These are phyloP conservation scores for Tricholoma saponaceum DNA, from an alignment of 768 basidiomycete species.

Conservation along the genomic window DNA sequence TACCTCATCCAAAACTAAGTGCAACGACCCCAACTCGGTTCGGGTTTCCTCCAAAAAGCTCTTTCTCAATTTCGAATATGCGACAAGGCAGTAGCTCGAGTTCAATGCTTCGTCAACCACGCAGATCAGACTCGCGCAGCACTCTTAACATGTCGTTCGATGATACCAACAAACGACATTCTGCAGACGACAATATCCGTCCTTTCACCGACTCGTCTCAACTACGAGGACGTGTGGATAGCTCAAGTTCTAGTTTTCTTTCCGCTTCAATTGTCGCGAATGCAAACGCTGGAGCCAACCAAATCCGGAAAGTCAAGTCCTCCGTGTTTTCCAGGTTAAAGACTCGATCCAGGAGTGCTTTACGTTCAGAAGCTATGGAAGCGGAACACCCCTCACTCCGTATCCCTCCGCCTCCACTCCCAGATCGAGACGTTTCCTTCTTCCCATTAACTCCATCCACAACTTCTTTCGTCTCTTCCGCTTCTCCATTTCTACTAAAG, in stretches of 20 bases:
- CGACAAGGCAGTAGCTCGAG: slow-evolving; percentile 16
- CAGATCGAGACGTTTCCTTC: slow-evolving; percentile 18
- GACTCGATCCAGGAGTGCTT: slow-evolving; percentile 33
- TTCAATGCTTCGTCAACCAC: slow-evolving; percentile 26
- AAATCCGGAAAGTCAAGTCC: slow-evolving; percentile 46
- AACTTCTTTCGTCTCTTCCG: slow-evolving; percentile 7
- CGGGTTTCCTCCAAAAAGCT: slow-evolving; percentile 34
- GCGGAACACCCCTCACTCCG: slow-evolving; percentile 35
- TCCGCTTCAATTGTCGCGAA: too few relatives aligned
- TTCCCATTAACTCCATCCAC: slow-evolving; percentile 14
- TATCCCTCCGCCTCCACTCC: slow-evolving; percentile 29
- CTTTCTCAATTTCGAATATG: slow-evolving; percentile 26
- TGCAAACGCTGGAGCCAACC: not conserved
- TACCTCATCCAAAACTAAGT: slow-evolving; percentile 38
- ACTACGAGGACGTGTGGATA: slow-evolving; percentile 18
- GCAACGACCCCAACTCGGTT: slow-evolving; percentile 36
- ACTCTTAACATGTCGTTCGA: slow-evolving; percentile 28
- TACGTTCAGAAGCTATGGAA: slow-evolving; percentile 30
- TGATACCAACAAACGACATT: slow-evolving; percentile 18
- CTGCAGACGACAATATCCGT: slow-evolving; percentile 28
- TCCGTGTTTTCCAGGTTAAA: slow-evolving; percentile 41
- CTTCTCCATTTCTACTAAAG: slow-evolving; percentile 13
- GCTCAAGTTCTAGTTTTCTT: slow-evolving; percentile 12
- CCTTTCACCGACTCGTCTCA: too few relatives aligned
- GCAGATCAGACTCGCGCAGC: slow-evolving; percentile 33